phyloP scores from a whole-genome alignment of 176 grass and related monocot species.

The Poa pratensis region DNA sequence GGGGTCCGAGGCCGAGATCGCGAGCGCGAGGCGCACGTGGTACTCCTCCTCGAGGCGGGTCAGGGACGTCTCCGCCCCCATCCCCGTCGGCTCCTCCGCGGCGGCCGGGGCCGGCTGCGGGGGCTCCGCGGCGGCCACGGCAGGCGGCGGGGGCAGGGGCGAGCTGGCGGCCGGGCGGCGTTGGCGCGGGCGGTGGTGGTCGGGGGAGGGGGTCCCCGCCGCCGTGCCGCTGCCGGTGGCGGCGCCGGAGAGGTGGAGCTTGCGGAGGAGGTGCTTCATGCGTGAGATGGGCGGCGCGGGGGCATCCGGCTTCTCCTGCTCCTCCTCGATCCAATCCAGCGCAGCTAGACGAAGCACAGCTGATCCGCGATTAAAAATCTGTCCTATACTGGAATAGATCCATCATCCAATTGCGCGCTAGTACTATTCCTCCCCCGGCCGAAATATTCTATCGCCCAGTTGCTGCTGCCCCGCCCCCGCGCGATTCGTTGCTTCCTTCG shows the following conservation, averaged over 20 bases:
- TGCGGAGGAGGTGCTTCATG: constrained; percentile 95
- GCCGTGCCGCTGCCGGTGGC: constrained; percentile 4
- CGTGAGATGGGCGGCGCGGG: constrained; percentile 59
- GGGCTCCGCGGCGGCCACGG: constrained; percentile 23
- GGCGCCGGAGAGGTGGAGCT: constrained; percentile 83
- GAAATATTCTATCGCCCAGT: constrained; percentile 20
- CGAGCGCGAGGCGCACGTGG: constrained; percentile 89
- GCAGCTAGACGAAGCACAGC: not conserved
- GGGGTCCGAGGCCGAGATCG: constrained; percentile 82
- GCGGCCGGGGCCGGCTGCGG: constrained; percentile 8
- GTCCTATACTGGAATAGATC: constrained; percentile 2
- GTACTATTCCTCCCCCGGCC: not conserved
- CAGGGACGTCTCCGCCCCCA: constrained; percentile 46
- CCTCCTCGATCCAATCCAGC: constrained; percentile 38
- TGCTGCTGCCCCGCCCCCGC: not conserved
- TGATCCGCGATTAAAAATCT: constrained; percentile 16
- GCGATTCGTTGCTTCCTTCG: constrained; percentile 38
- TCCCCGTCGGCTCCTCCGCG: constrained; percentile 39
- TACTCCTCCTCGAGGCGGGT: constrained; percentile 86
- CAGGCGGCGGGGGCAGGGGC: not conserved
- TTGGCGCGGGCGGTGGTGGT: constrained; percentile 55
- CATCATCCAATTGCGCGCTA: constrained; percentile 41
- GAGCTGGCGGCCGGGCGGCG: constrained; percentile 23
- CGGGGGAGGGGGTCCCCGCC: constrained; percentile 32
- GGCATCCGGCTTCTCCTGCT: constrained; percentile 30